Evolutionary conservation across 1,284 basidiomycete species (phyloP).

Genomic region (Naganishia albida): DNA sequence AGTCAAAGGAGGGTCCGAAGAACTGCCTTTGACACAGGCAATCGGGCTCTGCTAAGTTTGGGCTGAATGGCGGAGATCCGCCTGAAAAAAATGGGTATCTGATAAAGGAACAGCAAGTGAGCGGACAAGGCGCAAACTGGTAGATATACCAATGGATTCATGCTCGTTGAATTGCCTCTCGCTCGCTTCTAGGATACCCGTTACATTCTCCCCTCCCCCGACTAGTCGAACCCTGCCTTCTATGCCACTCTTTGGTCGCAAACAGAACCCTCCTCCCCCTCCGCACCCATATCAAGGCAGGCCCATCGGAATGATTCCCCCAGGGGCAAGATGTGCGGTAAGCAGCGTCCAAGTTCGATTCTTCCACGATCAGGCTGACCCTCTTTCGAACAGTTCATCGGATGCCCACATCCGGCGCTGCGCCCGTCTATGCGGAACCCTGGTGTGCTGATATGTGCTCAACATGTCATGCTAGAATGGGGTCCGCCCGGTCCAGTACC

Average conservation of each 20-base stretch:
- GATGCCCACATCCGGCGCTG: conserved; percentile 27
- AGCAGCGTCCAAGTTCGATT: neutral
- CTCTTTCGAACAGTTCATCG: conserved; percentile 21
- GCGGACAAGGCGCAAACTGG: no score
- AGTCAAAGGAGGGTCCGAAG: no score
- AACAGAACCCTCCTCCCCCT: neutral
- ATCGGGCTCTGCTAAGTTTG: no score
- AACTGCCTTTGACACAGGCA: no score
- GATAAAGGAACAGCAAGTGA: no score
- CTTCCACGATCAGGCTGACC: neutral
- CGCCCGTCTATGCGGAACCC: conserved; percentile 17
- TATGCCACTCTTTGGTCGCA: neutral
- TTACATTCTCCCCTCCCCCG: no score
- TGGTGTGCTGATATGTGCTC: conserved; percentile 12
- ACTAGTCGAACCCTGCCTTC: neutral
- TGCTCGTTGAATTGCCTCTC: no score
- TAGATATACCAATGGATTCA: no score
- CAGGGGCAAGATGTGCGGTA: neutral
- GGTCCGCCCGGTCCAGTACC: conserved; percentile 1
- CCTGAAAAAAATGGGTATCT: no score
- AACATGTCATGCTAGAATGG: conserved; percentile 31
- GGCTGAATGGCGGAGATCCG: no score
- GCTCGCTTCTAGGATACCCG: no score
- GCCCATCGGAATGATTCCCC: neutral
- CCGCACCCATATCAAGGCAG: neutral